Conservation (phyloP, 192 early-diverging fungal species). For the Coemansia sp. region DNA sequence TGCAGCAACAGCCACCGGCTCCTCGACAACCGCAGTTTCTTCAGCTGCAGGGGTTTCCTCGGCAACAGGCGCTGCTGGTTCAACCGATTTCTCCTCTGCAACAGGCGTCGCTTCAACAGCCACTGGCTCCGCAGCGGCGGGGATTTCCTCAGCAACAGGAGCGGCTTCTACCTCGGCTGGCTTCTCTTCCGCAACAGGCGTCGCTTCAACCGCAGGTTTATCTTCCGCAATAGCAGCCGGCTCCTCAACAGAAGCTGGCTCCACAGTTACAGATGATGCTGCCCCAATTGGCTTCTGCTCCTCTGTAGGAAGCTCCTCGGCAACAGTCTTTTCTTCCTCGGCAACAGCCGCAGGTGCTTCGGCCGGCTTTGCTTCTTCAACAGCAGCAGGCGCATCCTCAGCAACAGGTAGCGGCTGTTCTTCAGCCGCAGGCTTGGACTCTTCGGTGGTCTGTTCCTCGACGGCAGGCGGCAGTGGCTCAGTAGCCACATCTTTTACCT, state of each 20-base stretch:
- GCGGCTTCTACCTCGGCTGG: neutral
- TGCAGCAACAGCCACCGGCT: neutral
- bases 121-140: neutral
- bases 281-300: conserved; percentile 6
- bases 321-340: conserved; percentile 1
- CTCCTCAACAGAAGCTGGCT: neutral
- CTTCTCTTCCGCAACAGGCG: neutral
- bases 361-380: neutral
- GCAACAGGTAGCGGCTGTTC: neutral
- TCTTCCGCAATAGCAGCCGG: conserved; percentile 8
- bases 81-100: neutral
- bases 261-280: neutral
- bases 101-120: conserved; percentile 1
- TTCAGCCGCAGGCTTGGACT: neutral
- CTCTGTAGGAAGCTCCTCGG: conserved; percentile 12
- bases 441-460: neutral
- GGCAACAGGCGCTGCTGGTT: neutral
- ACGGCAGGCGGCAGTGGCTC: neutral
- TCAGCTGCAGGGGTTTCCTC: neutral
- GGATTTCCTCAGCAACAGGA: neutral
- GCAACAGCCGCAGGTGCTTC: conserved; percentile 7
- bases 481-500: neutral
- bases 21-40: neutral
- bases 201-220: neutral
- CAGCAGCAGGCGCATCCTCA: conserved; percentile 2